A percentile compares a stretch with the other conserved stretches of the same genome.
Evolutionary conservation across 495 filamentous ascomycete genomes (phyloP).

Genomic region (Gamarada debralockiae): DNA sequence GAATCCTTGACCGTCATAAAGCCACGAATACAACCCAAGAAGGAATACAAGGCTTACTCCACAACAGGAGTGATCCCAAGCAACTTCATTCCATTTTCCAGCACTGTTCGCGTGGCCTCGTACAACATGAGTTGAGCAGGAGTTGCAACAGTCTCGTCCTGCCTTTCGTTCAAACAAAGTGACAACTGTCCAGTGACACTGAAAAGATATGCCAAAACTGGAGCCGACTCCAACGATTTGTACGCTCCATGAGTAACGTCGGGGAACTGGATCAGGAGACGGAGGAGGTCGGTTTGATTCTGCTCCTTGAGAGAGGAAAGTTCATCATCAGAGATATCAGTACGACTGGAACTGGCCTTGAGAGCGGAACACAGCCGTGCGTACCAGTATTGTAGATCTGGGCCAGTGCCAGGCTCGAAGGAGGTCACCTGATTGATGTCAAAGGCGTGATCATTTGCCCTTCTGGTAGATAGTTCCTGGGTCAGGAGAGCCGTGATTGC

Average conservation of each 20-base stretch:
- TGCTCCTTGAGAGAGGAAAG: constrained; percentile 40
- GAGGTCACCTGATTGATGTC: constrained; percentile 66
- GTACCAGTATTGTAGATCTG: constrained; percentile 67
- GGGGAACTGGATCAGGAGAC: constrained; percentile 57
- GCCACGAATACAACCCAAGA: neutral
- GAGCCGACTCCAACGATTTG: constrained; percentile 62
- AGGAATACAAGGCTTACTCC: neutral
- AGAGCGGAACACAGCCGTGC: constrained; percentile 63
- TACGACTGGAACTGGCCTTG: constrained; percentile 41
- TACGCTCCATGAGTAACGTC: constrained; percentile 58
- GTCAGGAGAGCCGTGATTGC: constrained; percentile 70
- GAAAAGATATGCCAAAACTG: constrained; percentile 57
- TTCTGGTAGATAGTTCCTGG: constrained; percentile 68
- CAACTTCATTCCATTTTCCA: constrained; percentile 58
- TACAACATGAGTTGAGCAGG: constrained; percentile 53
- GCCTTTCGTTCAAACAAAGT: constrained; percentile 46
- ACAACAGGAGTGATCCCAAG: constrained; percentile 32
- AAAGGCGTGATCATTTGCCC: constrained; percentile 64
- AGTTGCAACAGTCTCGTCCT: constrained; percentile 30
- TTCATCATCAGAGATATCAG: constrained; percentile 49
- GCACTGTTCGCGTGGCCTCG: constrained; percentile 50
- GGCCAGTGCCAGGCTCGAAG: constrained; percentile 69
- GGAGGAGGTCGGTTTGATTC: constrained; percentile 55
- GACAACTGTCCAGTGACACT: constrained; percentile 55
- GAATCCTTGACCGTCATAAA: neutral